Conservation (phyloP, 352 stramenopile genomes). For the Peronospora farinosa region DNA sequence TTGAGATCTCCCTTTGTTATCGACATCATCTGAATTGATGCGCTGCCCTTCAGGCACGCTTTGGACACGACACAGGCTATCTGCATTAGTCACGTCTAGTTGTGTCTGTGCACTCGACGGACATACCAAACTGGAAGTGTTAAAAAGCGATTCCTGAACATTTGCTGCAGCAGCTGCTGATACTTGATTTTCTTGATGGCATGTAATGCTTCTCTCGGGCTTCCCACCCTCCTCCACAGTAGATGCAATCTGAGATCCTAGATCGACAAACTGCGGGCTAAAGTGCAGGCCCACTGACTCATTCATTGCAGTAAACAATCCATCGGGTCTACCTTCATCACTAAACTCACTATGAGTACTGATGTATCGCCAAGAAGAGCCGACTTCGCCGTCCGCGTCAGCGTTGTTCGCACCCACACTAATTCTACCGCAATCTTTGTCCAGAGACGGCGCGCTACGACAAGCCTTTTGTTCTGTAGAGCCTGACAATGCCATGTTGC, state of each 20-base stretch:
- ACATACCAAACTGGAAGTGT: neutral
- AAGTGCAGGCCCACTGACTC: constrained; percentile 43
- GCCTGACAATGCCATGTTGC: neutral
- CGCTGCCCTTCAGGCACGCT: neutral
- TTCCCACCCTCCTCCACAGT: constrained; percentile 1
- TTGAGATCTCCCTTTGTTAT: constrained; percentile 33
- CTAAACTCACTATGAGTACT: constrained; percentile 2
- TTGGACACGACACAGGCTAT: neutral
- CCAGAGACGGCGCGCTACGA: neutral
- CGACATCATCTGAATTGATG: constrained; percentile 18
- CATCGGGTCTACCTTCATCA: constrained; percentile 8
- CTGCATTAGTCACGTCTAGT: neutral
- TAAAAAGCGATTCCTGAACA: constrained; percentile 7
- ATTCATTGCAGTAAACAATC: constrained; percentile 29
- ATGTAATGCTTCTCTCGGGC: constrained; percentile 2
- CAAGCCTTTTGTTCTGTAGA: neutral
- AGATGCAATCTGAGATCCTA: constrained; percentile 22
- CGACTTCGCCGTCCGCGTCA: constrained; percentile 17
- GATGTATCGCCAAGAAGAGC: constrained; percentile 12
- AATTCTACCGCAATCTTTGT: constrained; percentile 3
- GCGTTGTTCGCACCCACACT: constrained; percentile 7
- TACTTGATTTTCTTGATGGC: constrained; percentile 1
- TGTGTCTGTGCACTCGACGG: neutral
- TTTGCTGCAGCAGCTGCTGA: constrained; percentile 1
- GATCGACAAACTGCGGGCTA: constrained; percentile 47